Evolutionary conservation across 2,329 filamentous ascomycete genomes (phyloP), one percentile per base, ranked within the genome.

Genomic region (Capronia epimyces): DNA sequence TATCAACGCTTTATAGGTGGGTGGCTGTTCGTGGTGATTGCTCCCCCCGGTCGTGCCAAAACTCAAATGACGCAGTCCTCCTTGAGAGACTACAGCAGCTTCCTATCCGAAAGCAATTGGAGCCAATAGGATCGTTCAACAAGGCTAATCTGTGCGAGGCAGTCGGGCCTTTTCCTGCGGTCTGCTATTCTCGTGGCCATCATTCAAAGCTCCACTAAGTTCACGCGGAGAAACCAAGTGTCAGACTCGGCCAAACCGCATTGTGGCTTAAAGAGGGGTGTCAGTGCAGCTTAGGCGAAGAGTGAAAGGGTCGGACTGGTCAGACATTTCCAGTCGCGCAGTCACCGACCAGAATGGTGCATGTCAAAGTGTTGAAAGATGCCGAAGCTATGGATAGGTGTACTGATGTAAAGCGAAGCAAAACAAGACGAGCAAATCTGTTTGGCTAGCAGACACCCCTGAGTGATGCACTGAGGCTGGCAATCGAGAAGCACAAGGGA

Each of bases 21-120:
- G 29, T 36, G 27, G n/a, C 18, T 37, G 25, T 34, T 15, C 12
- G 40, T 48, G 44, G 18, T 37, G 29, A 21, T 15, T 41, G 15
- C 22, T 41, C 47, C 40, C 39, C 8, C 25, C 21, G 40, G 40
- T 43, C 10, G 39, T 16, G 16, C 3, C 21, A 32, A 34, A 52
- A 48, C 45, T 29, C 34, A 37, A 43, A 56, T 56, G 54, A 56
- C 54, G 50, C 43, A 50, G 22, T 50, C 18, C 18, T 34, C 18
- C 9, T 21, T 42, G 22, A 3, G 16, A 37, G 31, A 32, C 22
- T 20, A 46, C 41, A 29, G 32, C 32, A 50, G 48, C 43, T 34
- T 41, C 44, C 20, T 6, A 16, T 37, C 20, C 16, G 24, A 32
- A 32, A 32, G 7, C 12, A 7, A 12, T n/a, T 32, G 7, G 29